These are phyloP conservation scores for Neonectria coccinea DNA, from an alignment of 2,329 filamentous ascomycete genomes.

Conservation along the genomic window DNA sequence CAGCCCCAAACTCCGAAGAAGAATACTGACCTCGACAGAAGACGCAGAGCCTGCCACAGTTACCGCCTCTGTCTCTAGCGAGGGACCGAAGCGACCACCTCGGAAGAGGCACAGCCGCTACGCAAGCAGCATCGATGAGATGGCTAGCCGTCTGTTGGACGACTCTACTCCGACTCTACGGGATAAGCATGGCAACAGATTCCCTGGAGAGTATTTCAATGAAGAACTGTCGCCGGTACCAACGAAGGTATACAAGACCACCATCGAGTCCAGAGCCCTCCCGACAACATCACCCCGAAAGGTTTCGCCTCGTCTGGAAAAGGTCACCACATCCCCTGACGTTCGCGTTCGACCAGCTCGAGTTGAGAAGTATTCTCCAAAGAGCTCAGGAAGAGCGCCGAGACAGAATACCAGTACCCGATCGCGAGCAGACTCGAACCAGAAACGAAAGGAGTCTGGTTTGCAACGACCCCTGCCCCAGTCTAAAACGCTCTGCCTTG, in stretches of 20 bases:
- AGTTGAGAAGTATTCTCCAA: conserved; percentile 31
- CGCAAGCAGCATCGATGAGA: conserved; percentile 39
- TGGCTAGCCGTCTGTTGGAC: conserved; percentile 49
- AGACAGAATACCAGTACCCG: conserved; percentile 33
- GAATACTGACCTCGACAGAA: conserved; percentile 1
- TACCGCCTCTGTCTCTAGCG: conserved; percentile 4
- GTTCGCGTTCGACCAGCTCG: conserved; percentile 18
- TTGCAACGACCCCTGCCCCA: conserved; percentile 33
- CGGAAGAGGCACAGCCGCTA: conserved; percentile 26
- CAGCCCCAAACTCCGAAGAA: neutral
- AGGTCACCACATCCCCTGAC: conserved; percentile 3
- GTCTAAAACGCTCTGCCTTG: conserved; percentile 27
- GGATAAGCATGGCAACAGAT: conserved; percentile 13
- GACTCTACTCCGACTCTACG: conserved; percentile 34
- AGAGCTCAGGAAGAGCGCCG: conserved; percentile 13
- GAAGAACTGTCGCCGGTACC: neutral
- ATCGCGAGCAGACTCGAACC: conserved; percentile 23
- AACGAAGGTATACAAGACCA: neutral
- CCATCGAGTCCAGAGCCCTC: conserved; percentile 13
- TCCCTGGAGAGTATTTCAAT: neutral
- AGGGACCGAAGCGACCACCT: conserved; percentile 22
- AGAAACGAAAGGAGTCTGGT: conserved; percentile 29
- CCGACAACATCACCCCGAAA: conserved; percentile 25
- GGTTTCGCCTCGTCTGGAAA: conserved; percentile 29
- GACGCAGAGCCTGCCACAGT: conserved; percentile 16